These are phyloP conservation scores for Floccularia luteovirens DNA, from an alignment of 768 basidiomycete species.

Conservation along the genomic window DNA sequence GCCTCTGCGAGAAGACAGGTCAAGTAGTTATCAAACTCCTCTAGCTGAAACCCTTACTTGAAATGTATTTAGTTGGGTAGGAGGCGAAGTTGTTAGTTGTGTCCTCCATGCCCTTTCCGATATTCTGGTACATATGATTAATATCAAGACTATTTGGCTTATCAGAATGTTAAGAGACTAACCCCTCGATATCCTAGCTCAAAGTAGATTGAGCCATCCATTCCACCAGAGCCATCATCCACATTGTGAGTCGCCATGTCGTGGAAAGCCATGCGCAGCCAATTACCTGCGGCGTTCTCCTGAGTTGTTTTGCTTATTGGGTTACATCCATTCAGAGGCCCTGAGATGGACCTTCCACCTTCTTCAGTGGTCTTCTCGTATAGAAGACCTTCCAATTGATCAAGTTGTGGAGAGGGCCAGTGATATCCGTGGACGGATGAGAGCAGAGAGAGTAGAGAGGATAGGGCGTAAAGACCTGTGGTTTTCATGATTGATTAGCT, in stretches of 20 bases:
- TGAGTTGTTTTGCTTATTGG: constrained; percentile 21
- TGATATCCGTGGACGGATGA: constrained; percentile 14
- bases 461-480: background rate
- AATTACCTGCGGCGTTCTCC: constrained; percentile 21
- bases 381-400: constrained; percentile 23
- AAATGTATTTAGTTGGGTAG: constrained; percentile 36
- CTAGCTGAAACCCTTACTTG: constrained; percentile 24
- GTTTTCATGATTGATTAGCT: no score
- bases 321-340: constrained; percentile 17
- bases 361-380: constrained; percentile 24
- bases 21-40: no score
- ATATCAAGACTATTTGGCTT: no score
- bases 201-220: constrained; percentile 42
- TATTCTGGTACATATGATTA: constrained; percentile 27
- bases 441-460: constrained; percentile 1
- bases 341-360: constrained; percentile 16
- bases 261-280: constrained; percentile 39
- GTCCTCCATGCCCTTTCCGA: constrained; percentile 36
- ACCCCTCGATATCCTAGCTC: constrained; percentile 37
- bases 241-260: constrained; percentile 41
- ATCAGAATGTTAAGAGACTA: no score
- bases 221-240: constrained; percentile 36
- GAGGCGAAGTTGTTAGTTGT: constrained; percentile 32
- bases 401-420: constrained; percentile 29
- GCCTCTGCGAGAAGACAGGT: no score